Evolutionary conservation across 495 filamentous ascomycete species (phyloP), one percentile per base, ranked within the genome.

Genomic region (Xylaria venustula): DNA sequence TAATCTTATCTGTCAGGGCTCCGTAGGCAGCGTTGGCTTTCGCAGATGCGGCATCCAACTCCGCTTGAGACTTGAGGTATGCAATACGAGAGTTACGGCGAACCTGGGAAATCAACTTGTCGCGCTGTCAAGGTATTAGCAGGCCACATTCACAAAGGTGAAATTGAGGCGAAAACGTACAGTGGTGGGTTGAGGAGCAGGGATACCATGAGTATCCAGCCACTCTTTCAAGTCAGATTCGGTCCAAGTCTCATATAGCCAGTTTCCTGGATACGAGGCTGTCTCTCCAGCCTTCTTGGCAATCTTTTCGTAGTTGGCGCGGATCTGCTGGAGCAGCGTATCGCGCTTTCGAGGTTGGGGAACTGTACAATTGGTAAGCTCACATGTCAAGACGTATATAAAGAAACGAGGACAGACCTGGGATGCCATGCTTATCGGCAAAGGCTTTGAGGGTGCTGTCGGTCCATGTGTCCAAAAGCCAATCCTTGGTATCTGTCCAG

Each of bases 381-480:
- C 46, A 56, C 1, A 28, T 0, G 30, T 5, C 1, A 2, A 3
- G 23, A 22, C 2, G 6, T 42, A 2, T 5, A 19, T 23, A 2
- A n/a, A 45, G 54, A 36, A 12, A 8, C 23, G 6, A 7, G 14
- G 1, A 45, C 54, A 26, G 67, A 74, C 85, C 85, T 30, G 92
- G 92, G 60, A 98, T 91, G 66, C 84, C 85, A 69, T 98, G 86
- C 65, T 86, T 87, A 74, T 98, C 93, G 47, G 91, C 84, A 81
- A 97, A 97, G 12, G 91, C 81, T 80, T 98, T 98, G 59, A 98
- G 79, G 68, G 93, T 89, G 61, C 68, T 73, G 25, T 74, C 71
- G 58, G 80, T 87, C 80, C 81, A 98, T 81, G 83, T 90, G 74
- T 98, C 92, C 74, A 98, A 90, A 63, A 98, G 88, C 94, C 94